These are phyloP conservation scores for Oryza meyeriana DNA, from an alignment of 176 grass and related monocot species.

Conservation along the genomic window DNA sequence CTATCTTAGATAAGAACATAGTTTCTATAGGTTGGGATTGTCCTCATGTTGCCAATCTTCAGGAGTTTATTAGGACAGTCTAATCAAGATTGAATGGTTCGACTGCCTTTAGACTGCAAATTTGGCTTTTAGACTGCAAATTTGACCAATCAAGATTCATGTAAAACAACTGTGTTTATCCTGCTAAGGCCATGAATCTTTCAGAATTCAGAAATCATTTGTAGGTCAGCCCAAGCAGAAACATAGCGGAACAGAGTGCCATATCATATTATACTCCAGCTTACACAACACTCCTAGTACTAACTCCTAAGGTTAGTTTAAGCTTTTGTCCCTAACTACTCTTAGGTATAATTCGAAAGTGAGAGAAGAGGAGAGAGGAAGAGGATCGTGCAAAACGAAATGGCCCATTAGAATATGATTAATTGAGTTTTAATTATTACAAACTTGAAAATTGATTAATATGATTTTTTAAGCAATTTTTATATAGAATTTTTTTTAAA, in stretches of 20 bases:
- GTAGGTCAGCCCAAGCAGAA: not conserved
- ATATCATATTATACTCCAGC: not conserved
- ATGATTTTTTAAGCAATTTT: too few relatives aligned
- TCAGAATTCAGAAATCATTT: not conserved
- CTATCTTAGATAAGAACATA: too few relatives aligned
- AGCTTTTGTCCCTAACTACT: not conserved
- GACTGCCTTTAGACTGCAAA: not conserved
- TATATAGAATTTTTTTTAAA: too few relatives aligned
- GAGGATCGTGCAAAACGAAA: too few relatives aligned
- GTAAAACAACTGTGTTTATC: not conserved
- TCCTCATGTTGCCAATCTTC: constrained; percentile 4
- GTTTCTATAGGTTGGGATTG: too few relatives aligned
- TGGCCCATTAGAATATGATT: too few relatives aligned
- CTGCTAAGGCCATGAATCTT: not conserved
- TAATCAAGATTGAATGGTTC: not conserved
- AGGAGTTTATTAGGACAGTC: not conserved
- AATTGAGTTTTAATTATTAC: too few relatives aligned
- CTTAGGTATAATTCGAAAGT: too few relatives aligned
- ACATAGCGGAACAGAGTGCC: not conserved
- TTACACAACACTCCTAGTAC: not conserved
- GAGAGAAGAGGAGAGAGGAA: too few relatives aligned
- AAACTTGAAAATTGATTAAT: too few relatives aligned
- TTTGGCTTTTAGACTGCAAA: not conserved
- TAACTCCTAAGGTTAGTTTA: not conserved
- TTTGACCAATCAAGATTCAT: not conserved